Percentiles rank a stretch among this genome's conserved stretches.
Conservation (phyloP, 2,329 filamentous ascomycete species). For the Monosporascus sp. region DNA sequence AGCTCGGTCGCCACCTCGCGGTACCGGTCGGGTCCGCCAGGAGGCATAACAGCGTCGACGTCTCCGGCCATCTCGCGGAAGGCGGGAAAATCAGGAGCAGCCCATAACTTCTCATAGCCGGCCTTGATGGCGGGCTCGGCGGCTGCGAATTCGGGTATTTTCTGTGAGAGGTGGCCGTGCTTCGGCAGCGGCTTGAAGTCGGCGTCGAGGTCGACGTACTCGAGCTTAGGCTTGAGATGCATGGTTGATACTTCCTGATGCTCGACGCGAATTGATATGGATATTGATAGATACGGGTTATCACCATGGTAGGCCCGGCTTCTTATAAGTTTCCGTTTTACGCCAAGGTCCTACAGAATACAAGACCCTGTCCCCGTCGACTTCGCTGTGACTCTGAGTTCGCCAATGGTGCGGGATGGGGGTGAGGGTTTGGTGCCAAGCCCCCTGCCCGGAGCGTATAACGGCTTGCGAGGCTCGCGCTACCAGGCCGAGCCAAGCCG, state of each 20-base stretch:
- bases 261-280: too few relatives aligned
- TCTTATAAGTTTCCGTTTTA: too few relatives aligned
- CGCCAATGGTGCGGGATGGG: too few relatives aligned
- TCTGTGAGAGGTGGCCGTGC: conserved; percentile 28
- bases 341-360: too few relatives aligned
- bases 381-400: too few relatives aligned
- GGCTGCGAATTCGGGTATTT: conserved; percentile 25
- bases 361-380: too few relatives aligned
- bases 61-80: conserved; percentile 23
- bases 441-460: too few relatives aligned
- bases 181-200: conserved; percentile 29
- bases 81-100: conserved; percentile 17
- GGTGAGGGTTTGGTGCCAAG: too few relatives aligned
- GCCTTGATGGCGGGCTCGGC: conserved; percentile 21
- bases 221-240: conserved; percentile 2
- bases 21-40: conserved; percentile 26
- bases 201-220: conserved; percentile 17
- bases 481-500: too few relatives aligned
- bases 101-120: conserved; percentile 21
- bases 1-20: conserved; percentile 27
- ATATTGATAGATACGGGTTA: too few relatives aligned
- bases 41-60: conserved; percentile 19
- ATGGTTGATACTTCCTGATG: conserved; percentile 7
- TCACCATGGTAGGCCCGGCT: too few relatives aligned
- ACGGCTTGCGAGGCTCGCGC: too few relatives aligned